A percentile compares a stretch with the other conserved stretches of the same genome.
Evolutionary conservation across 306 rosid species (phyloP).

Genomic region (Dalbergia cochinchinensis): DNA sequence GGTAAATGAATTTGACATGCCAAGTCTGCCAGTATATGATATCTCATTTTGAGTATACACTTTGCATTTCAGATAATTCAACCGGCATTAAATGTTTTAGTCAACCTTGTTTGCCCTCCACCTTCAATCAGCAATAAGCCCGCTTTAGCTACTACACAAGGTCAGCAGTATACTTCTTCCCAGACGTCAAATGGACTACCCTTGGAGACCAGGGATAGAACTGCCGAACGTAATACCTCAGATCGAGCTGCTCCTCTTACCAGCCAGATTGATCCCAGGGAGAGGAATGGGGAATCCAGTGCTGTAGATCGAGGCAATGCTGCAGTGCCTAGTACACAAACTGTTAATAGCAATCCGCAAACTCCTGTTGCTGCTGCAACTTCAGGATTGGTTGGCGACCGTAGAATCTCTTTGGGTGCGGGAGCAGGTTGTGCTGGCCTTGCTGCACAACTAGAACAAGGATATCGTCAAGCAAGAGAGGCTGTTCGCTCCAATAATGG

Average conservation of each 20-base stretch:
- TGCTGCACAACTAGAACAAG: constrained; percentile 90
- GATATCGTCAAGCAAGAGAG: constrained; percentile 95
- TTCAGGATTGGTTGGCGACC: constrained; percentile 94
- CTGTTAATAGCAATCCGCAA: constrained; percentile 60
- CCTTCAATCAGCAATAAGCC: constrained; percentile 98
- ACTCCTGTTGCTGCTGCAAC: constrained; percentile 68
- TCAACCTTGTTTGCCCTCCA: constrained; percentile 97
- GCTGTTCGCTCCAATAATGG: constrained; percentile 93
- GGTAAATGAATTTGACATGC: constrained; percentile 26
- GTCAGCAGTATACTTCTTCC: constrained; percentile 72
- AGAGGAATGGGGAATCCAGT: constrained; percentile 72
- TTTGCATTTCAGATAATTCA: constrained; percentile 86
- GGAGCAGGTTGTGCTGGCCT: constrained; percentile 98
- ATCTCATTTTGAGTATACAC: constrained; percentile 31
- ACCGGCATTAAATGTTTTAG: constrained; percentile 90
- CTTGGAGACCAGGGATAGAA: constrained; percentile 77
- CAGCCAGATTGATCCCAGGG: constrained; percentile 73
- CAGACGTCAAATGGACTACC: constrained; percentile 64
- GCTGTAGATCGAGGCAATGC: constrained; percentile 62
- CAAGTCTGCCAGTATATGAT: constrained; percentile 11
- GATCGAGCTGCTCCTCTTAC: constrained; percentile 68
- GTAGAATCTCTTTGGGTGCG: constrained; percentile 90
- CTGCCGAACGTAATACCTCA: constrained; percentile 68
- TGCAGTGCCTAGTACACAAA: constrained; percentile 48
- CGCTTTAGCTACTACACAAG: constrained; percentile 62